These are phyloP conservation scores for Penicillium sp. DNA, from an alignment of 2,329 filamentous ascomycete species.

Conservation along the genomic window DNA sequence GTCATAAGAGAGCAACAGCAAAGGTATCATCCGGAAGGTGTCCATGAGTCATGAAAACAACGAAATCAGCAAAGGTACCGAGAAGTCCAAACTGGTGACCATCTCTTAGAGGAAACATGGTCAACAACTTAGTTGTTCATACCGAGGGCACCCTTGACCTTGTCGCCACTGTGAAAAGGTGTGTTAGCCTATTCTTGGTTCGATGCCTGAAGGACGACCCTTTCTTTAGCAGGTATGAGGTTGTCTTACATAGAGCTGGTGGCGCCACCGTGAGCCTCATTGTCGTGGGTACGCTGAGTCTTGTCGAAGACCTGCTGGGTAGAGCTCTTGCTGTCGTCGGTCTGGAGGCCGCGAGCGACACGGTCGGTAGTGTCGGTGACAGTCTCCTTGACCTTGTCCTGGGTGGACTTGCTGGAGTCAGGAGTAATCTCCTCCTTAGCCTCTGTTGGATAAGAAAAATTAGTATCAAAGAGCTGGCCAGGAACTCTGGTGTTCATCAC, in stretches of 20 bases:
- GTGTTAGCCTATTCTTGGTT: no score
- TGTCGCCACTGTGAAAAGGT: slow-evolving; percentile 40
- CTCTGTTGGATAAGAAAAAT: slow-evolving; percentile 46
- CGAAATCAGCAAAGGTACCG: slow-evolving; percentile 2
- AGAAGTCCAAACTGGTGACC: slow-evolving; percentile 4
- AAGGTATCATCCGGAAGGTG: slow-evolving; percentile 35
- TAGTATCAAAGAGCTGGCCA: slow-evolving; percentile 13
- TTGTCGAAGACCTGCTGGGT: slow-evolving; percentile 58
- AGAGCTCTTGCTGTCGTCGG: slow-evolving; percentile 60
- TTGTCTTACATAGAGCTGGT: slow-evolving; percentile 45
- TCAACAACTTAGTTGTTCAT: slow-evolving; percentile 36
- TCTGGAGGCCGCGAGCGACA: slow-evolving; percentile 53
- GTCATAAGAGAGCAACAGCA: slow-evolving; percentile 10
- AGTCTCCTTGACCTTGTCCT: slow-evolving; percentile 61
- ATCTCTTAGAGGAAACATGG: not conserved
- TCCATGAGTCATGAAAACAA: slow-evolving; percentile 24
- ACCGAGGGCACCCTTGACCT: slow-evolving; percentile 50
- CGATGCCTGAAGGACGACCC: not conserved
- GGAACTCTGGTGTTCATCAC: slow-evolving; percentile 19
- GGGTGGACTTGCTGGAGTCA: slow-evolving; percentile 64
- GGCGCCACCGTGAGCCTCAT: slow-evolving; percentile 44
- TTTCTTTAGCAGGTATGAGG: accelerated
- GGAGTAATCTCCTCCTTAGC: slow-evolving; percentile 61
- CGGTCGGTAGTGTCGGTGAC: slow-evolving; percentile 62
- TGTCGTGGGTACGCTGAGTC: slow-evolving; percentile 51